phyloP scores from a whole-genome alignment of 208 protist species.

The Leishmania mexicana region DNA sequence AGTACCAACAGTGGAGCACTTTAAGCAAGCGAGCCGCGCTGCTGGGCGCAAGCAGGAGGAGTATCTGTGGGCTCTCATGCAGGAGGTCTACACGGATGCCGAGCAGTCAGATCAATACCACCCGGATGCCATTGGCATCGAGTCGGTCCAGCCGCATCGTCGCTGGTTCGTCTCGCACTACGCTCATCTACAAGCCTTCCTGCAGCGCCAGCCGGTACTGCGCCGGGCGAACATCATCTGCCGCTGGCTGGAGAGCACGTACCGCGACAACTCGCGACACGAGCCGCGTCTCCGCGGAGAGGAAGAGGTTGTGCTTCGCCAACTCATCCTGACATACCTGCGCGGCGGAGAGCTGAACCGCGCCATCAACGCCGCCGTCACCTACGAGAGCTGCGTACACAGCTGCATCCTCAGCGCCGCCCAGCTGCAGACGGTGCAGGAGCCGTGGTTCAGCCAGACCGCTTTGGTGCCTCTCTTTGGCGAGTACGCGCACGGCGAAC shows the following conservation, averaged over 20 bases:
- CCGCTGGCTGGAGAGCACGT: constrained; percentile 75
- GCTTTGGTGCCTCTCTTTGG: constrained; percentile 75
- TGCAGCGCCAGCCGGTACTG: constrained; percentile 59
- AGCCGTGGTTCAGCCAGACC: constrained; percentile 71
- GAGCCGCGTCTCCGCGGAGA: constrained; percentile 41
- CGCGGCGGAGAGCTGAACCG: constrained; percentile 71
- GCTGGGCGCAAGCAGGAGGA: constrained; percentile 46
- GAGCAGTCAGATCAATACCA: constrained; percentile 52
- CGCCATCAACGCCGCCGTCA: constrained; percentile 58
- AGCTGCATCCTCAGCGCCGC: constrained; percentile 80
- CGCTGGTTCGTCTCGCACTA: constrained; percentile 85
- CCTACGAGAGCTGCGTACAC: constrained; percentile 62
- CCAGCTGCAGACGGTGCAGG: constrained; percentile 76
- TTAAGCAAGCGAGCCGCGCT: constrained; percentile 42
- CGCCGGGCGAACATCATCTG: constrained; percentile 68
- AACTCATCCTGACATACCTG: constrained; percentile 69
- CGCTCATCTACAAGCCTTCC: constrained; percentile 70
- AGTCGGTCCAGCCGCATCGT: constrained; percentile 57
- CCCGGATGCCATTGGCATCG: constrained; percentile 70
- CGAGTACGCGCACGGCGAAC: constrained; percentile 80
- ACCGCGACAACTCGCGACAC: constrained; percentile 40
- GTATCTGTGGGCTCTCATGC: constrained; percentile 64
- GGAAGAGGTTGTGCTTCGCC: constrained; percentile 66
- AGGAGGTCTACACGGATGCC: constrained; percentile 58
- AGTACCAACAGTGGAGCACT: constrained; percentile 45